These are phyloP conservation scores for Puya raimondii DNA, from an alignment of 176 grass and related monocot species.

Conservation along the genomic window DNA sequence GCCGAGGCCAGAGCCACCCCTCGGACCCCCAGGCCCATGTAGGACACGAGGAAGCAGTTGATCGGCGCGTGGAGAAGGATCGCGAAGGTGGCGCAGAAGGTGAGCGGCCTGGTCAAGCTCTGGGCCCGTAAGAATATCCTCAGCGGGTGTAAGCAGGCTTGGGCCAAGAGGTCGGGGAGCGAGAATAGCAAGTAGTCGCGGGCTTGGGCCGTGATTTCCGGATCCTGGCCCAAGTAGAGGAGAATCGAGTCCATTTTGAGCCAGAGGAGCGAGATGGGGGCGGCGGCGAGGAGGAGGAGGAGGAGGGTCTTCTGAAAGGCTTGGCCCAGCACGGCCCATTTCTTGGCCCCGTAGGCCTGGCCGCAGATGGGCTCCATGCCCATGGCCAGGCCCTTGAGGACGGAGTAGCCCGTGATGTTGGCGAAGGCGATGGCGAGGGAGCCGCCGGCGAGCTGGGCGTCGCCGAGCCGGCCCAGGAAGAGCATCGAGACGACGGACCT, in stretches of 20 bases:
- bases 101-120: slow-evolving; percentile 2
- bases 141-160: slow-evolving; percentile 11
- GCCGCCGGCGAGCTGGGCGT: slow-evolving; percentile 5
- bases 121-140: slow-evolving; percentile 14
- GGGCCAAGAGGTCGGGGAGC: slow-evolving; percentile 12
- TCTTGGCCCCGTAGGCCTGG: slow-evolving; percentile 11
- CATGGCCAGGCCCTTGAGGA: slow-evolving; percentile 17
- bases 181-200: slow-evolving; percentile 11
- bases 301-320: slow-evolving; percentile 17
- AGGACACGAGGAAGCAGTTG: neutral
- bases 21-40: neutral
- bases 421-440: slow-evolving; percentile 24
- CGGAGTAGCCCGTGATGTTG: slow-evolving; percentile 22
- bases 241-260: slow-evolving; percentile 11
- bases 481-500: slow-evolving; percentile 12
- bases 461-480: slow-evolving; percentile 10
- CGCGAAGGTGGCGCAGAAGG: slow-evolving; percentile 3
- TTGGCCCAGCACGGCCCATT: slow-evolving; percentile 13
- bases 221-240: neutral
- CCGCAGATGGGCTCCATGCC: slow-evolving; percentile 18
- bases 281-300: neutral
- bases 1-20: slow-evolving; percentile 14
- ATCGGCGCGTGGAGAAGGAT: slow-evolving; percentile 3
- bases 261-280: slow-evolving; percentile 13
- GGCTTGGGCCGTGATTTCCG: neutral